phyloP scores from a whole-genome alignment of 2,329 filamentous ascomycete species.

The Xylariaceae sp. region DNA sequence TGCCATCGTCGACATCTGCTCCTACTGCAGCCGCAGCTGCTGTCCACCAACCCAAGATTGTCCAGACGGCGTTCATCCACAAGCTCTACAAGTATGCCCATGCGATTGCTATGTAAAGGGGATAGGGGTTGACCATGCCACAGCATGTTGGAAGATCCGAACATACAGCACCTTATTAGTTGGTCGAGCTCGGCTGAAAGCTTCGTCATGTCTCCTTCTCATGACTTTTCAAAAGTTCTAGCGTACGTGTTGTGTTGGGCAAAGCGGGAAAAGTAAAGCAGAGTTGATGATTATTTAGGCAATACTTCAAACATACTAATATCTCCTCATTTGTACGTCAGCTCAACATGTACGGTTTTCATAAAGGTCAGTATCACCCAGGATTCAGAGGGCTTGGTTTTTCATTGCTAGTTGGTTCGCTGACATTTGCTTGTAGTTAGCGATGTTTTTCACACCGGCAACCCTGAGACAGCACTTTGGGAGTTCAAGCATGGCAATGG shows the following conservation, averaged over 20 bases:
- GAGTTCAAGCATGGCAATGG: constrained; percentile 99
- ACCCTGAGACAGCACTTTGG: constrained; percentile 92
- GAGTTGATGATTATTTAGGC: constrained; percentile 58
- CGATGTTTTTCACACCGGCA: constrained; percentile 96
- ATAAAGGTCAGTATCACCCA: constrained; percentile 74
- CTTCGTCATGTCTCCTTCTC: constrained; percentile 98
- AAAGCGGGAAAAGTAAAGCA: constrained; percentile 18
- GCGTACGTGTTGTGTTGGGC: constrained; percentile 64
- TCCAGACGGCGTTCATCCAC: constrained; percentile 98
- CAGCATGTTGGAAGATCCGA: constrained; percentile 95
- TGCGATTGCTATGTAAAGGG: background rate
- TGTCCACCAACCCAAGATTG: constrained; percentile 93
- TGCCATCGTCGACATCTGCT: constrained; percentile 39
- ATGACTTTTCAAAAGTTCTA: constrained; percentile 96
- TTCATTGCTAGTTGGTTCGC: constrained; percentile 23
- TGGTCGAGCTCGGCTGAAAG: constrained; percentile 95
- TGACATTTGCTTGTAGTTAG: constrained; percentile 69
- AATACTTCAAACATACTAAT: constrained; percentile 99
- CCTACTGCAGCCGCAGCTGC: constrained; percentile 70
- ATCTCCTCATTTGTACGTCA: constrained; percentile 98
- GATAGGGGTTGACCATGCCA: constrained; percentile 28
- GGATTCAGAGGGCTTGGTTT: constrained; percentile 4
- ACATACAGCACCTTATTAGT: constrained; percentile 93
- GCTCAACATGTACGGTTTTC: constrained; percentile 99
- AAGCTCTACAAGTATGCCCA: constrained; percentile 91